phyloP scores from a whole-genome alignment of 2,329 filamentous ascomycete genomes.

The Coniochaeta pulveracea region DNA sequence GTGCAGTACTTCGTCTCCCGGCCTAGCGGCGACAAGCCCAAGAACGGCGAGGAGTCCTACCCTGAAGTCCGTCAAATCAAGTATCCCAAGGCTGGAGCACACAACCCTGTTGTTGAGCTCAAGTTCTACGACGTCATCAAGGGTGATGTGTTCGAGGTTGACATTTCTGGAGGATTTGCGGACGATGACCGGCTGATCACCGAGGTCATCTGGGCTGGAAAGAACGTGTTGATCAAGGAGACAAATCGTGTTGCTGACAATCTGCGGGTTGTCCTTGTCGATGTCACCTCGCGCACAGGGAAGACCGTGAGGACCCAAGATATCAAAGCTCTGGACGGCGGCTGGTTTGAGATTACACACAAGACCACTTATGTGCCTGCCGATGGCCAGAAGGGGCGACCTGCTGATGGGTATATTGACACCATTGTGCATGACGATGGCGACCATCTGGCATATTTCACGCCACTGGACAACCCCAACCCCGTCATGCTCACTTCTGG shows the following conservation, averaged over 20 bases:
- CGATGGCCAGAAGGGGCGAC: conserved; percentile 62
- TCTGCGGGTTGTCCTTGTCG: conserved; percentile 78
- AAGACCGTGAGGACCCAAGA: conserved; percentile 71
- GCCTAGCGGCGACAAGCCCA: conserved; percentile 62
- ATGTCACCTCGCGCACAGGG: conserved; percentile 61
- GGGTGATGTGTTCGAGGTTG: conserved; percentile 67
- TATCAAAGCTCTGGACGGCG: conserved; percentile 76
- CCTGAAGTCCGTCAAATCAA: conserved; percentile 89
- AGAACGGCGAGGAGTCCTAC: conserved; percentile 70
- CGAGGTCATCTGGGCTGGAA: conserved; percentile 78
- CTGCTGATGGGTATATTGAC: conserved; percentile 85
- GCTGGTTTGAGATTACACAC: conserved; percentile 93
- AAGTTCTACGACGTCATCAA: conserved; percentile 79
- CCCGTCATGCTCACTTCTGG: conserved; percentile 81
- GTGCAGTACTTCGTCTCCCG: conserved; percentile 87
- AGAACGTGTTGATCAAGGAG: conserved; percentile 76
- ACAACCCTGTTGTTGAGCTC: conserved; percentile 82
- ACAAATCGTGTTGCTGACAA: conserved; percentile 91
- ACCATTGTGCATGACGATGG: conserved; percentile 76
- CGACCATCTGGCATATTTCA: conserved; percentile 90
- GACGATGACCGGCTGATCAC: conserved; percentile 84
- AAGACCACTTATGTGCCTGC: conserved; percentile 78
- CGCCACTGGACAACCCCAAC: conserved; percentile 70
- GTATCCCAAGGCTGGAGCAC: conserved; percentile 90
- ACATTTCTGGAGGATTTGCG: conserved; percentile 64